Conservation (phyloP, 1,284 basidiomycete genomes). For the Sanguinoderma infundibulare region DNA sequence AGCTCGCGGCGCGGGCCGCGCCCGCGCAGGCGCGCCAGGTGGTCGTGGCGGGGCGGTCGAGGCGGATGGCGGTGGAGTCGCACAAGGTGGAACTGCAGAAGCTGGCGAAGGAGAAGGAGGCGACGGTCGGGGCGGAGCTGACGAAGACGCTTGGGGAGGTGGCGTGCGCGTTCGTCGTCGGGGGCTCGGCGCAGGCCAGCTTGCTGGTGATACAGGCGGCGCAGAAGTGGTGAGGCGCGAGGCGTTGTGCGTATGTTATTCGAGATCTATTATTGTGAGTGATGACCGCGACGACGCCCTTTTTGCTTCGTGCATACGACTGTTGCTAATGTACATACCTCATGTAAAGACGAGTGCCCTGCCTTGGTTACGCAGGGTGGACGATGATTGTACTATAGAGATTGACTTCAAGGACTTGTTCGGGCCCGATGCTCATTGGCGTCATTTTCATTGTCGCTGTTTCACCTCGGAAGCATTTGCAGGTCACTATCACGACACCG, state of each 20-base stretch:
- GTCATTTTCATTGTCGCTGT: too few relatives aligned
- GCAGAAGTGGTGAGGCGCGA: constrained; percentile 6
- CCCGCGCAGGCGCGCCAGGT: constrained; percentile 47
- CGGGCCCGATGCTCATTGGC: too few relatives aligned
- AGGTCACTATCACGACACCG: constrained; percentile 20
- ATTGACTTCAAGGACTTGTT: too few relatives aligned
- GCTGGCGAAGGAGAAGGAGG: constrained; percentile 24
- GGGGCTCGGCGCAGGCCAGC: constrained; percentile 25
- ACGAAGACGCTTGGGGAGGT: constrained; percentile 29
- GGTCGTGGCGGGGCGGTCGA: constrained; percentile 75
- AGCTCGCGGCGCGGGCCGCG: constrained; percentile 39
- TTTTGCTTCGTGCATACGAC: too few relatives aligned
- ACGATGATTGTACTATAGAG: background rate
- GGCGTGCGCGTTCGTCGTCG: constrained; percentile 30
- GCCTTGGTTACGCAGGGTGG: too few relatives aligned
- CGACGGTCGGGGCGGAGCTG: constrained; percentile 23
- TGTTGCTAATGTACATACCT: too few relatives aligned
- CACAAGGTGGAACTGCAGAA: constrained; percentile 57
- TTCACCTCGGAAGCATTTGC: background rate
- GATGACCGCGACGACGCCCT: too few relatives aligned
- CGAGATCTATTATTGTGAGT: background rate
- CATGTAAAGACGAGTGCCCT: too few relatives aligned
- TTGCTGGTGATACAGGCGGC: constrained; percentile 33
- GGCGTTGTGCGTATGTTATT: background rate
- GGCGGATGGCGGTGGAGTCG: constrained; percentile 65